A percentile compares a stretch with the other conserved stretches of the same genome.
Conservation (phyloP, 139 green algal species). For the Trebouxia sp. region DNA sequence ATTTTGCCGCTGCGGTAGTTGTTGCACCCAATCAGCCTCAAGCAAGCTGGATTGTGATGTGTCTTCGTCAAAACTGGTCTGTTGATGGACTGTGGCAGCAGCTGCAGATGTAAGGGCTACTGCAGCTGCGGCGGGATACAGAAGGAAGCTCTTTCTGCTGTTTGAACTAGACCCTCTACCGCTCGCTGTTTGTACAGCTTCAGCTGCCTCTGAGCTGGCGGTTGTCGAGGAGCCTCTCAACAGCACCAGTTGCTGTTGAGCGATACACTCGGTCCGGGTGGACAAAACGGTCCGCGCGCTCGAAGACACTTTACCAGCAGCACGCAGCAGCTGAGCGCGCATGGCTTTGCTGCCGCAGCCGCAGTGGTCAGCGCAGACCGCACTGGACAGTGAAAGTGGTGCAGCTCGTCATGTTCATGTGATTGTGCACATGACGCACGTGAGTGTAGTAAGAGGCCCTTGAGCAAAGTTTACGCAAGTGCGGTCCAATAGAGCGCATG, state of each 20-base stretch:
- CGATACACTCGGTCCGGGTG: too few relatives aligned
- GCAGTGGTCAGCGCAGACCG: too few relatives aligned
- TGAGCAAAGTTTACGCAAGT: too few relatives aligned
- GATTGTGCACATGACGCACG: too few relatives aligned
- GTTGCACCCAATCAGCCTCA: conserved; percentile 6
- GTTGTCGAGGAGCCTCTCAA: not conserved
- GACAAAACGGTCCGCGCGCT: not conserved
- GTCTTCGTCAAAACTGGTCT: not conserved
- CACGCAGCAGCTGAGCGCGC: not conserved
- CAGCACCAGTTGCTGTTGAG: not conserved
- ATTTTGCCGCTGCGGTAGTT: not conserved
- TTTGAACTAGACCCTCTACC: not conserved
- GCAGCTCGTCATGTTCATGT: too few relatives aligned
- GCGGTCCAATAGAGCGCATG: too few relatives aligned
- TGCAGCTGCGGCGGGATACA: not conserved
- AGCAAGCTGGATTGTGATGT: not conserved
- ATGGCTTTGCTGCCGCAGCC: too few relatives aligned
- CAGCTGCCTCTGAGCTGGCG: not conserved
- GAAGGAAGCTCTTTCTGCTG: not conserved
- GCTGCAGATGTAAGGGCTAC: not conserved
- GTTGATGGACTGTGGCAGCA: not conserved
- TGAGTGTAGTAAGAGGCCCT: too few relatives aligned
- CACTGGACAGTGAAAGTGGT: too few relatives aligned
- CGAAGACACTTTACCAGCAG: not conserved
- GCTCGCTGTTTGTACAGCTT: not conserved